Evolutionary conservation across 2,329 filamentous ascomycete species (phyloP), one percentile per base, ranked within the genome.

Genomic region (Macrophomina pseudophaseolina): DNA sequence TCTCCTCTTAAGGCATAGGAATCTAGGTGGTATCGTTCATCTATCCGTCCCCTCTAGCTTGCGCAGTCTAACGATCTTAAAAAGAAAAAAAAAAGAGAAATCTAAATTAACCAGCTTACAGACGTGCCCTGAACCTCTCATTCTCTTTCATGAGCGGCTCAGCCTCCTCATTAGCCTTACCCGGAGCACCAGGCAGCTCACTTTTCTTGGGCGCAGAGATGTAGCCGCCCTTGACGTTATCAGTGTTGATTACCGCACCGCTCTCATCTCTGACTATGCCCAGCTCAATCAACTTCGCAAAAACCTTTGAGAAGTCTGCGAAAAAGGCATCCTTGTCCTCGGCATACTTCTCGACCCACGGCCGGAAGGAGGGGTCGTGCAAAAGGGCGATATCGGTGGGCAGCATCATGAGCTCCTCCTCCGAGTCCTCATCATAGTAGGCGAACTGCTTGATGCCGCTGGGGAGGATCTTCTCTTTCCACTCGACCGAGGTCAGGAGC

Each of bases 351-450:
- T 87, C 80, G 12, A 89, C 87, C 83, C 84, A 89, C 6, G 78
- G 77, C 18, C 79, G 74, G 73, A 90, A 90, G 5, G 70, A 73
- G 2, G 80, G 74, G 69, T 90, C 87, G 1, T 81, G 79, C 4
- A 84, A 76, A 46, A 90, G 79, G 4, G 87, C 84, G 72, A 90
- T 84, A 73, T 90, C 87, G 2, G 87, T 88, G 0, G 87, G 87
- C 73, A 90, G 73, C 88, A 90, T 90, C 88, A 90, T 90, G 49
- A 90, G 77, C 66, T 85, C 84, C 67, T 84, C 83, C 52, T 83
- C 83, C 5, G 76, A 76, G 70, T 88, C 85, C 54, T 87, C 85
- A 68, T 88, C 86, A 56, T 83, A 82, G 71, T 87, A 86, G 52
- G 85, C 83, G 73, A 87, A 90, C 76, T 89, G 86, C 65, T 80